A percentile compares a stretch with the other conserved stretches of the same genome.
phyloP scores from a whole-genome alignment of 1,284 basidiomycete species.

The Schizopora paradoxa region DNA sequence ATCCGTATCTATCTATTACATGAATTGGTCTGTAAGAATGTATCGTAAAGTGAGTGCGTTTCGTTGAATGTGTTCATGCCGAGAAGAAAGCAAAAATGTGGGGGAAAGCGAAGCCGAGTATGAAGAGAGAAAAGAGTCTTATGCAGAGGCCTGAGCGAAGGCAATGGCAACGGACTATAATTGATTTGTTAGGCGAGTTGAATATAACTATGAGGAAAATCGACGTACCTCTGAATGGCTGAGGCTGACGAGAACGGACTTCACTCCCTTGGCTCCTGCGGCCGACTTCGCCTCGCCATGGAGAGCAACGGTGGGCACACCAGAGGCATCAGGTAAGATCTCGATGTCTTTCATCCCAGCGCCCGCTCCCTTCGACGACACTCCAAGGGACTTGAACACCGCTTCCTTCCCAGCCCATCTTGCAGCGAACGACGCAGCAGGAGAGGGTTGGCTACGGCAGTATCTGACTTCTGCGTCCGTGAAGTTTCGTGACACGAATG shows the following conservation, averaged over 20 bases:
- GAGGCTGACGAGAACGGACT: conserved; percentile 77
- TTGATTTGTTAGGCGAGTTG: conserved; percentile 20
- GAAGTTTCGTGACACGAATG: conserved; percentile 90
- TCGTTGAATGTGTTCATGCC: not conserved
- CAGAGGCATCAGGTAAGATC: conserved; percentile 71
- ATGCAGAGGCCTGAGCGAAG: conserved; percentile 67
- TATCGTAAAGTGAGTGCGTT: not conserved
- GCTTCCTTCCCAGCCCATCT: conserved; percentile 98
- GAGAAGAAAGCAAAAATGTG: no score
- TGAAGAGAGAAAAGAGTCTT: no score
- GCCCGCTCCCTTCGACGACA: conserved; percentile 86
- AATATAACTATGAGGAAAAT: conserved; percentile 3
- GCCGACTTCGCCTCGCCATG: conserved; percentile 79
- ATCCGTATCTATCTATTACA: not conserved
- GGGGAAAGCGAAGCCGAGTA: no score
- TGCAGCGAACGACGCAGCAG: conserved; percentile 87
- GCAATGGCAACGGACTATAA: conserved; percentile 71
- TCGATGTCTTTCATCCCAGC: conserved; percentile 97
- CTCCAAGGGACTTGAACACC: conserved; percentile 95
- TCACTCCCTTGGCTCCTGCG: conserved; percentile 72
- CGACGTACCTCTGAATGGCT: conserved; percentile 82
- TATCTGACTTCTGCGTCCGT: conserved; percentile 85
- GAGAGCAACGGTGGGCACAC: conserved; percentile 71
- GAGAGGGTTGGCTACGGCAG: conserved; percentile 84
- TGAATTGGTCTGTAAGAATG: not conserved